Base-by-base conservation (phyloP, 2,329 filamentous ascomycete genomes). In the Colletotrichum neosansevieriae region DNA sequence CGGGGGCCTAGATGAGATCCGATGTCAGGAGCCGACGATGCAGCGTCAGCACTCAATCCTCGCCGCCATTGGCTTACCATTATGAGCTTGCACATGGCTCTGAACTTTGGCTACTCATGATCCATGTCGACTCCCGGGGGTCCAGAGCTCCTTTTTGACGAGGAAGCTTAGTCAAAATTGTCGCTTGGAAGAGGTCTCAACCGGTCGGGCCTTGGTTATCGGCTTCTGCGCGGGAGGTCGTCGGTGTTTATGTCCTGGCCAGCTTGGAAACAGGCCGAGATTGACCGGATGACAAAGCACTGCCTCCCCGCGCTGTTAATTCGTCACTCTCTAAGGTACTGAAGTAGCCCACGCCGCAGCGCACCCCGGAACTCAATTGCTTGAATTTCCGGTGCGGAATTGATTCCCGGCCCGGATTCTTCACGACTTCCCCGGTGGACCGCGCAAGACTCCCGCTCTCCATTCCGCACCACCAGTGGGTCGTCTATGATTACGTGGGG, bases 21-120 rank as follows among this genome's bases (percentile, higher is more conserved):
- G 65, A 54, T 68, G 24, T 34, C 54, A 68, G 65, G 45, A 65
- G 61, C 65, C 65, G 65, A 68, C 59, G 61, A 10, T 11, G 61
- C 50, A 54, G 53, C 40, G 61, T 34, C 61, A 34, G 49, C 54
- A 57, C 15, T 19, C 34, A 15, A 50, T 44, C 61, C 65, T 3
- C 21, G 36, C 54, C 49, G 21, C 17, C 21, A 68, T 56, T 59
- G 47, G 65, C 40, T 29, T 29, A 32, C 56, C n/a, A 15, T 13
- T 29, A 24, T 10, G 51, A 45, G 51, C 58, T 63, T 57, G 36
- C n/a, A 38, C 34, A 60, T 58, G 44, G 12, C 45, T 15, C n/a
- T 17, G 24, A 53, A 63, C 36, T 24, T 57, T 53, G 51, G 45
- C 53, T 64, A 68, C 47, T 56, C 54, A 65, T 59, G 65, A 65